Base-by-base conservation (phyloP, 1,284 basidiomycete genomes). In the Filobasidium uniguttulatum region DNA sequence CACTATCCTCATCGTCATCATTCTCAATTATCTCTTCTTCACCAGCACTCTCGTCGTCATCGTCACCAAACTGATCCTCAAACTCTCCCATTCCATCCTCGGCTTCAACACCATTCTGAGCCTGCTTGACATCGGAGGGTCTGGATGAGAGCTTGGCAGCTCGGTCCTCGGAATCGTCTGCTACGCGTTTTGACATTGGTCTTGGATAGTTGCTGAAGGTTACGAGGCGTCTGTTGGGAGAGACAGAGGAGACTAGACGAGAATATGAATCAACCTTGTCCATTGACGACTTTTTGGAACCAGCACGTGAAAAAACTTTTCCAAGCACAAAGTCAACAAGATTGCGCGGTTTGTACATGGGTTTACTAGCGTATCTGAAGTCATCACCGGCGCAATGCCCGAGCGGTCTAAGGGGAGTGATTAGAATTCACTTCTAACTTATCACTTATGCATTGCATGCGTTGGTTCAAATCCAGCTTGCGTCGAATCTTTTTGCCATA, bases 81-180 rank as follows among this genome's bases (percentile, higher is more conserved):
- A 76, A 76, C 64, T 76, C 75, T 53, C 75, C 76, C 73, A 76
- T 76, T 28, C 69, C 74, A 37, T 75, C 73, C 49, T 53, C 49
- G 10, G 30, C 23, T 72, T 71, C 35, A 61, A 40, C 53, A 8
- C 37, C 56, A 3, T 46, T 47, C 15, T 49, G 62, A 26, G 53
- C 59, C 53, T 63, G 58, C 20, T 33, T 26, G 5, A 10, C 44
- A 15, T 12, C 31, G 40, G 44, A 33, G 40, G 44, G 40, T 23
- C 37, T 20, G 33, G 29, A 14, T 15, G 48, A 14, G 53, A 63
- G 63, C 44, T 58, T 56, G 9, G 33, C 28, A 3, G 41, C 23
- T 9, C 61, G 60, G 41, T 63, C 50, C 2, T 65, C 64, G 5
- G 62, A 63, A 7, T 60, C 62, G 33, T 68, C 68, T 30, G 64